phyloP scores from a whole-genome alignment of 192 early-diverging fungal species.

The Umbelopsis sp. region DNA sequence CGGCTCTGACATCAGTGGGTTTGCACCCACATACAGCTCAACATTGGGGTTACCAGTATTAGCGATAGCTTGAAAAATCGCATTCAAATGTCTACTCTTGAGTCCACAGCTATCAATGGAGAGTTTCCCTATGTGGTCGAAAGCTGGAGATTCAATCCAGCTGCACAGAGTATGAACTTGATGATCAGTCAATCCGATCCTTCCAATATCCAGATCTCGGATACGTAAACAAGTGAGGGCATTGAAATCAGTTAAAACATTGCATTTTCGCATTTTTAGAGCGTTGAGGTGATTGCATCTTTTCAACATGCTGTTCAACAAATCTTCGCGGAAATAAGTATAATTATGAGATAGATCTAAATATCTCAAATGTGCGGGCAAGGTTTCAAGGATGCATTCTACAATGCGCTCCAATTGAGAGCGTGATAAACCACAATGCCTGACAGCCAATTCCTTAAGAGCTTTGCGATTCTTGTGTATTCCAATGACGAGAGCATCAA shows the following conservation, averaged over 20 bases:
- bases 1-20: slow-evolving; percentile 4
- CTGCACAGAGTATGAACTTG: background rate
- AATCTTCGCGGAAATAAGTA: background rate
- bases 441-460: slow-evolving; percentile 20
- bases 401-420: slow-evolving; percentile 9
- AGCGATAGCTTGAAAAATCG: slow-evolving; percentile 1
- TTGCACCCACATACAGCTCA: slow-evolving; percentile 2
- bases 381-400: background rate
- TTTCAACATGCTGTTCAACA: slow-evolving; percentile 1
- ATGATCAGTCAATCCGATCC: background rate
- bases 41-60: background rate
- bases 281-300: background rate
- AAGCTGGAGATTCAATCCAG: slow-evolving; percentile 3
- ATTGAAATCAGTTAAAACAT: slow-evolving; percentile 1
- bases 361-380: slow-evolving; percentile 9
- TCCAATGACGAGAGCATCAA: slow-evolving; percentile 15
- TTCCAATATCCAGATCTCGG: background rate
- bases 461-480: slow-evolving; percentile 23
- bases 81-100: slow-evolving; percentile 8
- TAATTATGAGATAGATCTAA: slow-evolving; percentile 14
- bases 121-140: background rate
- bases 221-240: background rate
- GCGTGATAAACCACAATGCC: slow-evolving; percentile 7
- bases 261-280: slow-evolving; percentile 11
- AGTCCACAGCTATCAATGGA: slow-evolving; percentile 8